Base-by-base conservation (phyloP, 139 green algal species). In the Asterochloris erici region DNA sequence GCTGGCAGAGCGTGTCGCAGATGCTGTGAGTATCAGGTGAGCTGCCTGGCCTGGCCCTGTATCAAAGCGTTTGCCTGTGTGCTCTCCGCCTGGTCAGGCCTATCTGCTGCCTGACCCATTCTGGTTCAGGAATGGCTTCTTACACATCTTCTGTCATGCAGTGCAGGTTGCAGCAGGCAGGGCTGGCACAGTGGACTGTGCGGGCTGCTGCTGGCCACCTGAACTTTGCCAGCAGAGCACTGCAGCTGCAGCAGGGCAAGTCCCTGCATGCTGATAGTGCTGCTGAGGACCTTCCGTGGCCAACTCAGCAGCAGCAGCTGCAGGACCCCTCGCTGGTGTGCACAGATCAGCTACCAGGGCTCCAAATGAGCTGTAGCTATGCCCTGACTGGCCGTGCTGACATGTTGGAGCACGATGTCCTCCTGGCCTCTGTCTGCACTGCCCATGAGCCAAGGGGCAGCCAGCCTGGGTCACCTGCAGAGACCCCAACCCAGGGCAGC, bases 171-270 rank as follows among this genome's bases (percentile, higher is more conserved):
- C 62, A 62, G 27, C 19, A 63, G 24, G 17, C 63, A 29, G 62
- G 47, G 14, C 29, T 73, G 54, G 77, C 14, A 47, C 26, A 38
- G n/a, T 82, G 75, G 54, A 63, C 79, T 63, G 83, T 79, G 16
- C 24, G 73, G 29, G 74, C 60, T 0, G 62, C 76, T 11, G 85
- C 79, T 63, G 87, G 83, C 1, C 83, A 87, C 74, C 66, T 90
- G 62, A 90, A 90, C 28, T 90, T 88, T 26, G 17, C 12, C 78
- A 82, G n/a, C 78, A 54, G n/a, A 26, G 14, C 63, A 28, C n/a
- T 71, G 14, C 24, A 54, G 80, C 80, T 60, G 70, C 73, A 14
- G 14, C 70, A 76, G 6, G 66, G 66, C 66, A 21, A 71, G 66
- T 21, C 21, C 66, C 21, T 24, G 21, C 19, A 71, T 24, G 21